phyloP scores from a whole-genome alignment of 371 early-diverging fungal species.

The Blakeslea trispora region DNA sequence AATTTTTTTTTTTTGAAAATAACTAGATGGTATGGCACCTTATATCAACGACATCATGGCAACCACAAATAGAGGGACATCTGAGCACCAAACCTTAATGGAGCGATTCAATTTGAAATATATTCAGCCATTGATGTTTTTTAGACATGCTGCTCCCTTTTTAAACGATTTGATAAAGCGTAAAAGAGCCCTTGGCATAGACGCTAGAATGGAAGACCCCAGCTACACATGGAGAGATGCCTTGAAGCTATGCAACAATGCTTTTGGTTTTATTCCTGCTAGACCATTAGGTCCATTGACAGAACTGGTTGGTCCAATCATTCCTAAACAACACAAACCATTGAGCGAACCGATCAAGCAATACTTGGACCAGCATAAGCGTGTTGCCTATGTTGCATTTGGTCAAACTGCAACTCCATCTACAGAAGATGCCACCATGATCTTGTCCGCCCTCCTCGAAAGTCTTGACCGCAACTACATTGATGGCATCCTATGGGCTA shows the following conservation, averaged over 20 bases:
- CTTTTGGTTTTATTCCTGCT: slow-evolving; percentile 27
- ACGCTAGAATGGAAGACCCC: neutral
- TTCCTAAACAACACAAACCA: slow-evolving; percentile 17
- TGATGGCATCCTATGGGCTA: slow-evolving; percentile 38
- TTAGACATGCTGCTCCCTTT: no score
- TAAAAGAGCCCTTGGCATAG: neutral
- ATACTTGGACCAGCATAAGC: slow-evolving; percentile 22
- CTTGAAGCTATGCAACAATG: slow-evolving; percentile 26
- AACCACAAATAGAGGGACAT: no score
- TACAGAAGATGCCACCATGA: slow-evolving; percentile 8
- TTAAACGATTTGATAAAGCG: neutral
- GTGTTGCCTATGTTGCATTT: slow-evolving; percentile 43
- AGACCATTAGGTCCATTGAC: slow-evolving; percentile 34
- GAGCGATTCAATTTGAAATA: no score
- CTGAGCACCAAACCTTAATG: no score
- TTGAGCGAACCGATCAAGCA: slow-evolving; percentile 14
- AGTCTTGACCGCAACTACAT: slow-evolving; percentile 19
- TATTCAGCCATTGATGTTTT: no score
- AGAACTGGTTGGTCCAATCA: slow-evolving; percentile 36
- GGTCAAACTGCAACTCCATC: slow-evolving; percentile 30
- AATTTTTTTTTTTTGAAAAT: neutral
- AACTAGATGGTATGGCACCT: no score
- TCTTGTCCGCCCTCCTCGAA: slow-evolving; percentile 25
- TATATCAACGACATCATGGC: no score
- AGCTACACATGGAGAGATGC: slow-evolving; percentile 9